phyloP scores from a whole-genome alignment of 2,329 filamentous ascomycete genomes.

The Myrmaecium sp. region DNA sequence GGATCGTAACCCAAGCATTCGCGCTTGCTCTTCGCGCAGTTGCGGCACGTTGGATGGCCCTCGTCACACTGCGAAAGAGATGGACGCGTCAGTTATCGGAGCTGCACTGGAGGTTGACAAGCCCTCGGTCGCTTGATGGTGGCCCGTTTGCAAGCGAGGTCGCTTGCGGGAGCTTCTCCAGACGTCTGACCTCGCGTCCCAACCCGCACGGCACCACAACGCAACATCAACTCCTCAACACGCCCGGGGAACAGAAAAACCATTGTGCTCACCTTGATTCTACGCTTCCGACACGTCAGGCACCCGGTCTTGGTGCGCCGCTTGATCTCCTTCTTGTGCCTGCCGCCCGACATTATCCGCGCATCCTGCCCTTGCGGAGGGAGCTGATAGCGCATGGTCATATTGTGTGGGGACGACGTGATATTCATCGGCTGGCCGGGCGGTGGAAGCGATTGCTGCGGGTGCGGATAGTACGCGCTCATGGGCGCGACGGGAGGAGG shows the following conservation, averaged over 20 bases:
- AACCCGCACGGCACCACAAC: conserved; percentile 11
- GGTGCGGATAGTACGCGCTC: conserved; percentile 34
- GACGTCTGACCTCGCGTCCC: conserved; percentile 1
- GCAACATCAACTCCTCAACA: conserved; percentile 6
- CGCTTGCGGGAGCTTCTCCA: conserved; percentile 3
- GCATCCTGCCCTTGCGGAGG: conserved; percentile 31
- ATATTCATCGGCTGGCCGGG: conserved; percentile 32
- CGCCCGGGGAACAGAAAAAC: conserved; percentile 2
- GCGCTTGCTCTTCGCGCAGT: conserved; percentile 77
- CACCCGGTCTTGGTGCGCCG: conserved; percentile 60
- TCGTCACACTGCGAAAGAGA: conserved; percentile 72
- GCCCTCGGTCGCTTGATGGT: too few relatives aligned
- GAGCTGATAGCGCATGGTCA: conserved; percentile 37
- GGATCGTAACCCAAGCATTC: conserved; percentile 77
- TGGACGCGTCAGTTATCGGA: conserved; percentile 12
- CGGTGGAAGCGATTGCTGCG: conserved; percentile 17
- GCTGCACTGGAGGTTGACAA: conserved; percentile 14
- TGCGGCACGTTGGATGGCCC: conserved; percentile 77
- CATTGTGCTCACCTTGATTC: conserved; percentile 47
- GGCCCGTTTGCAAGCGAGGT: conserved; percentile 1
- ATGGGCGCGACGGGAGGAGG: conserved; percentile 36
- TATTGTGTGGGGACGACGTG: conserved; percentile 28
- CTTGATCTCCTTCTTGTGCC: conserved; percentile 60
- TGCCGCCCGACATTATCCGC: conserved; percentile 42
- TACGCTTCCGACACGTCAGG: conserved; percentile 37